phyloP scores from a whole-genome alignment of 179 eudicot genomes.

The Spinacia oleracea region DNA sequence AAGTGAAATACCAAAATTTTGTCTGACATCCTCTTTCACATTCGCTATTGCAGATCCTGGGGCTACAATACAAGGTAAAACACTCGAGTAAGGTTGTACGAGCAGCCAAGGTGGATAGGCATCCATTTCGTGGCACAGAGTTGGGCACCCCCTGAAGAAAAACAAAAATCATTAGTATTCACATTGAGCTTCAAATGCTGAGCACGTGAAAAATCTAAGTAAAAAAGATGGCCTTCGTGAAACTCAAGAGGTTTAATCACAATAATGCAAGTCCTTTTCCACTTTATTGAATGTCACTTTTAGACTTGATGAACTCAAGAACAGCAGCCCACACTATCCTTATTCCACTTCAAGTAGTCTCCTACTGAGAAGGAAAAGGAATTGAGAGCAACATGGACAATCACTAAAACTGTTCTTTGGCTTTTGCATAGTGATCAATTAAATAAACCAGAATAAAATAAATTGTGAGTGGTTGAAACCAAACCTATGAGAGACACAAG shows the following conservation, averaged over 20 bases:
- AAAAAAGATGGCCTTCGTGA: not conserved
- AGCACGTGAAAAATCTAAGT: not conserved
- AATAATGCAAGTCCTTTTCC: not conserved
- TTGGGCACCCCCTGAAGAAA: constrained; percentile 69
- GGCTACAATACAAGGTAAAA: constrained; percentile 68
- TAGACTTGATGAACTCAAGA: not conserved
- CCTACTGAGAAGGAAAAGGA: not conserved
- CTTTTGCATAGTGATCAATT: not conserved
- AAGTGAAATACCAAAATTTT: constrained; percentile 52
- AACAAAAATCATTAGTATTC: not conserved
- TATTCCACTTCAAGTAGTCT: not conserved
- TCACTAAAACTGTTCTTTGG: not conserved
- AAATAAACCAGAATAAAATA: not conserved
- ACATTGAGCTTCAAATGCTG: constrained; percentile 8
- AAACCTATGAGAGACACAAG: no score
- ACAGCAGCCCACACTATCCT: not conserved
- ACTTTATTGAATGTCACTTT: not conserved
- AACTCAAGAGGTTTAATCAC: not conserved
- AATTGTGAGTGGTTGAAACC: no score
- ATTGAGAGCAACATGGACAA: not conserved
- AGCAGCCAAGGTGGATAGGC: constrained; percentile 85
- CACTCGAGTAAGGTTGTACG: constrained; percentile 70
- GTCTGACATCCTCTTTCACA: constrained; percentile 59
- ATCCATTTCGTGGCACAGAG: constrained; percentile 63
- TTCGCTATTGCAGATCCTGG: constrained; percentile 76